Evolutionary conservation across 139 green algal genomes (phyloP), one percentile per base, ranked within the genome.

Genomic region (Pseudopediastrum boryanum): DNA sequence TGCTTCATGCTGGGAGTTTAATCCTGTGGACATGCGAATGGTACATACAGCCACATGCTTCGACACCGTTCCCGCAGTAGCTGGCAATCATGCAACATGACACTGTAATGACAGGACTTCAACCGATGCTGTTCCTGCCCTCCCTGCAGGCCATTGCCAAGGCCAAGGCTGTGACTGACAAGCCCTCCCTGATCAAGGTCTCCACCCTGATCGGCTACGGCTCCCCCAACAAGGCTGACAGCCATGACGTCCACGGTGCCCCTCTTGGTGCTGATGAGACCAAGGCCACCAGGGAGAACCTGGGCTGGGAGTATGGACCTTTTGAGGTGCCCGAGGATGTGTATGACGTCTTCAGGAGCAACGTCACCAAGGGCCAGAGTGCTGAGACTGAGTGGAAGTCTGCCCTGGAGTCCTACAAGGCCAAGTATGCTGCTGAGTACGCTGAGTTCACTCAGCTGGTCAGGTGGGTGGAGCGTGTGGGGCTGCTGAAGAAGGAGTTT

Each of bases 181-280:
- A 98, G 92, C 96, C 96, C 64, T 96, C 93, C 38, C 82, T 99
- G 48, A 97, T 99, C 92, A 98, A 96, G 87, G 88, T 94, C 50
- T 95, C 93, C 82, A 99, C 96, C 75, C 92, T 98, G 78, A 99
- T 99, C 81, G 96, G 96, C 71, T 99, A 97, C 81, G 96, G 96
- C 75, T 99, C 96, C 4, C 96, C 96, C 82, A 99, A 99, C 92
- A 99, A 99, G 94, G 93, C 95, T 48, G 91, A 98, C 94, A 92
- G 92, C 6, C 94, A 99, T 82, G 95, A 96, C 76, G 96, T 98
- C 62, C 96, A 99, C 87, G 96, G 96, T 75, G 95, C 96, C 19
- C 91, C 96, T 59, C 94, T 99, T 73, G 96, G 96, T 71, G 83
- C 86, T 43, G 93, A 97, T 52, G 96, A 99, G 94, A 98, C 96